Evolutionary conservation across 2,329 filamentous ascomycete species (phyloP).

Genomic region (Paramyrothecium sp.): DNA sequence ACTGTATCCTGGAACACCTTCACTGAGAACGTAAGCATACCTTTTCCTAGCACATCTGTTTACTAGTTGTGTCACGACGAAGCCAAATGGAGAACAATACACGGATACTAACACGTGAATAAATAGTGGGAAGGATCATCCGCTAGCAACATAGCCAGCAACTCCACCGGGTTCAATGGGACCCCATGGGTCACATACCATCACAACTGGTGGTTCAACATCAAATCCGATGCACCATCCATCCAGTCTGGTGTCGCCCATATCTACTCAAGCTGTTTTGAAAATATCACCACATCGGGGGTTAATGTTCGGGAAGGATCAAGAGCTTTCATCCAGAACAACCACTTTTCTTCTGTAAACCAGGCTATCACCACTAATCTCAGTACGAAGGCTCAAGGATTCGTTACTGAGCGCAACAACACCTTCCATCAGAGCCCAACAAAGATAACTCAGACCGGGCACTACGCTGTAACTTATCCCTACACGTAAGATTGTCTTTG

Average conservation of each 20-base stretch:
- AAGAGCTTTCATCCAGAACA: neutral
- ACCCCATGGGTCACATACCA: neutral
- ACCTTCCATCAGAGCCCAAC: neutral
- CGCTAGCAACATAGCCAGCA: neutral
- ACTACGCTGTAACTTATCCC: neutral
- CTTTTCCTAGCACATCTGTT: neutral
- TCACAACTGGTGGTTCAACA: neutral
- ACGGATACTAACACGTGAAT: neutral
- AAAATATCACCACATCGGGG: neutral
- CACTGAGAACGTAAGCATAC: neutral
- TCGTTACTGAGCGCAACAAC: neutral
- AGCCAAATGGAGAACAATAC: neutral
- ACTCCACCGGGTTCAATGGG: neutral
- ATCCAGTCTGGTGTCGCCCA: neutral
- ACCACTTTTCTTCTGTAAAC: neutral
- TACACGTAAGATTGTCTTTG: neutral
- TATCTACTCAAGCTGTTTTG: slow-evolving; percentile 1
- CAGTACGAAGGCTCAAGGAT: neutral
- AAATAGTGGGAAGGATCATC: neutral
- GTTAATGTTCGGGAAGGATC: neutral
- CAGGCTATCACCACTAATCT: neutral
- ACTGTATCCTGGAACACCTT: neutral
- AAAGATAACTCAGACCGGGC: neutral
- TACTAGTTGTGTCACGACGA: neutral
- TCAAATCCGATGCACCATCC: neutral